Evolutionary conservation across 192 early-diverging fungal species (phyloP).

Genomic region (Geranomyces variabilis): DNA sequence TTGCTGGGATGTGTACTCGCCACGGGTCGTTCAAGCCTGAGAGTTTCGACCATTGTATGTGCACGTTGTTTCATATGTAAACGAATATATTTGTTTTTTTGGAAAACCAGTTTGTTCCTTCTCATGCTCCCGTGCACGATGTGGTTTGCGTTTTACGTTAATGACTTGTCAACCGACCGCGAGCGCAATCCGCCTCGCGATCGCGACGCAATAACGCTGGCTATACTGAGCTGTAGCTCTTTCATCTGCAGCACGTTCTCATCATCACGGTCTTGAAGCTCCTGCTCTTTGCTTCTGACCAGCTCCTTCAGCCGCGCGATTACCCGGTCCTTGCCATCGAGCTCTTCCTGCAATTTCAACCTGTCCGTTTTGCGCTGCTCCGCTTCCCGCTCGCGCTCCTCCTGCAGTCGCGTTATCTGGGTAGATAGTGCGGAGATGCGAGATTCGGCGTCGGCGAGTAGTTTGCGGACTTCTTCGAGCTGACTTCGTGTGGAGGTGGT

Average conservation of each 20-base stretch:
- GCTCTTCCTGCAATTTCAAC: constrained; percentile 25
- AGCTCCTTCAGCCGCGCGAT: constrained; percentile 45
- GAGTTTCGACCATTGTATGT: too few relatives aligned
- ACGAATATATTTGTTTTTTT: too few relatives aligned
- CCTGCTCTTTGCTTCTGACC: constrained; percentile 34
- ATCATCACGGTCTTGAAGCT: constrained; percentile 47
- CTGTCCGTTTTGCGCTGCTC: constrained; percentile 10
- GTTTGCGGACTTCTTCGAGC: constrained; percentile 16
- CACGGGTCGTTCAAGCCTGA: too few relatives aligned
- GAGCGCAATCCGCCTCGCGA: neutral
- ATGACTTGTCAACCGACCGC: neutral
- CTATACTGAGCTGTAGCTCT: constrained; percentile 50
- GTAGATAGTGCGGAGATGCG: neutral
- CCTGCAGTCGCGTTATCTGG: neutral
- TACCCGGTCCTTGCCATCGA: constrained; percentile 24
- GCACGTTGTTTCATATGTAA: too few relatives aligned
- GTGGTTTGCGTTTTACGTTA: too few relatives aligned
- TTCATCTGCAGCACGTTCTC: constrained; percentile 47
- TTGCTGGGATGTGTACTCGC: too few relatives aligned
- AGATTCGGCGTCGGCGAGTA: neutral
- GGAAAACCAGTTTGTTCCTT: too few relatives aligned
- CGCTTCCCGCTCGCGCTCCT: constrained; percentile 7
- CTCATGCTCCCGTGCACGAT: too few relatives aligned
- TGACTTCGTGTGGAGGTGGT: neutral
- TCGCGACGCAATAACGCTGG: constrained; percentile 33